These are phyloP conservation scores for Fusarium nematophilum DNA, from an alignment of 2,329 filamentous ascomycete species.

Conservation along the genomic window DNA sequence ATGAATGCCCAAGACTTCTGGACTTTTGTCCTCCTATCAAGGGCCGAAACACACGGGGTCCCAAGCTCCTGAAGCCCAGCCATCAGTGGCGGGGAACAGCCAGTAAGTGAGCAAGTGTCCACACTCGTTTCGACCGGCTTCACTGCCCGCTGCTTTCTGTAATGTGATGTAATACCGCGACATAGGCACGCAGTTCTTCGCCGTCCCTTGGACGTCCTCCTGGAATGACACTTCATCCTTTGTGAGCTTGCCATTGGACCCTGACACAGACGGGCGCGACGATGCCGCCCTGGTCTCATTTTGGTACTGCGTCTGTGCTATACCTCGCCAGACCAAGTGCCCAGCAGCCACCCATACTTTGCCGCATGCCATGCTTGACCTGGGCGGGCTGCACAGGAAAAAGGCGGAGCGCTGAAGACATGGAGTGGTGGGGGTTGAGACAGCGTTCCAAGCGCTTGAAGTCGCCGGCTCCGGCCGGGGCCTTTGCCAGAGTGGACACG, in stretches of 20 bases:
- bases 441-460: conserved; percentile 1
- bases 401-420: conserved; percentile 3
- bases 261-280: conserved; percentile 5
- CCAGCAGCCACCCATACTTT: conserved; percentile 8
- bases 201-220: conserved; percentile 9
- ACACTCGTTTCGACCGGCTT: conserved; percentile 41
- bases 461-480: neutral
- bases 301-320: conserved; percentile 1
- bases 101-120: conserved; percentile 31
- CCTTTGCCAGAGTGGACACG: neutral
- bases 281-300: conserved; percentile 1
- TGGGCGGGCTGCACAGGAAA: neutral
- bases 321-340: conserved; percentile 3
- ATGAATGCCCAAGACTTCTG: conserved; percentile 40
- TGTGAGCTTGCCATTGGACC: conserved; percentile 17
- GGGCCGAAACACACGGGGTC: conserved; percentile 30
- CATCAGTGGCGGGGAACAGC: conserved; percentile 14
- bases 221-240: conserved; percentile 23
- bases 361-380: conserved; percentile 2
- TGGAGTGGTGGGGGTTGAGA: conserved; percentile 9
- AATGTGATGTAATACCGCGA: conserved; percentile 34
- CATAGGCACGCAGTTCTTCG: conserved; percentile 23
- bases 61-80: conserved; percentile 17
- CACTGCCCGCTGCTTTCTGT: conserved; percentile 22
- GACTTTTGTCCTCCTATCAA: conserved; percentile 34